Conservation (phyloP, 208 protist species). For the Crithidia acanthocephali region DNA sequence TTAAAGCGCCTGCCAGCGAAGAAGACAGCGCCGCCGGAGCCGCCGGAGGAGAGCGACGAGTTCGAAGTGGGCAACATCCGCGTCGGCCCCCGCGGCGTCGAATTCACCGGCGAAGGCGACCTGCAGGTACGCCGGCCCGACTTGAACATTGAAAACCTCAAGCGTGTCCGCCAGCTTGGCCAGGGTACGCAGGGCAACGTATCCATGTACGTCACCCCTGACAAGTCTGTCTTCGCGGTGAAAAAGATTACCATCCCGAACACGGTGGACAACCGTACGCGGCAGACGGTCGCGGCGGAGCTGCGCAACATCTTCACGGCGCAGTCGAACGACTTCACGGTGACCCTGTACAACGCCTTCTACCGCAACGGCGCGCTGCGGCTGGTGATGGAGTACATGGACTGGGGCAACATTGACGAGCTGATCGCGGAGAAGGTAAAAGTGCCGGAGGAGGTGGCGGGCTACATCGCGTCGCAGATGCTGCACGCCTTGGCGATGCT, state of each 20-base stretch:
- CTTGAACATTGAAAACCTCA: constrained; percentile 66
- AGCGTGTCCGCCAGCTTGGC: constrained; percentile 54
- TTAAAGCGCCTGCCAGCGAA: constrained; percentile 71
- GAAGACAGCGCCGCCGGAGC: constrained; percentile 35
- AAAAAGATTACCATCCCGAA: constrained; percentile 79
- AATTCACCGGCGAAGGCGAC: constrained; percentile 80
- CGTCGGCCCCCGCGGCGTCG: constrained; percentile 67
- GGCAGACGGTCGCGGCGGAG: constrained; percentile 79
- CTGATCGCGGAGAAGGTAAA: constrained; percentile 55
- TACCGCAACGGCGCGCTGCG: constrained; percentile 69
- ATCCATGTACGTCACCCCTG: constrained; percentile 62
- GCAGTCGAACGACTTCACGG: constrained; percentile 70
- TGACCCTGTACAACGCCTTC: constrained; percentile 87
- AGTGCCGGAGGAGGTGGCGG: constrained; percentile 58
- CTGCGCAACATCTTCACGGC: constrained; percentile 86
- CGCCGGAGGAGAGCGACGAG: constrained; percentile 55
- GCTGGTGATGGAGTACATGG: constrained; percentile 92
- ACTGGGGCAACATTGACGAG: constrained; percentile 89
- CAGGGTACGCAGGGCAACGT: constrained; percentile 83
- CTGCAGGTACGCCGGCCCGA: constrained; percentile 72
- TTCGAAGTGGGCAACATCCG: constrained; percentile 80
- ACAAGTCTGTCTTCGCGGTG: constrained; percentile 66
- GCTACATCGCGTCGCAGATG: constrained; percentile 81
- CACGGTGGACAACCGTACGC: constrained; percentile 59
- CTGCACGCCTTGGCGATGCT: constrained; percentile 83